Base-by-base conservation (phyloP, 768 basidiomycete species). In the Trametes cingulata region DNA sequence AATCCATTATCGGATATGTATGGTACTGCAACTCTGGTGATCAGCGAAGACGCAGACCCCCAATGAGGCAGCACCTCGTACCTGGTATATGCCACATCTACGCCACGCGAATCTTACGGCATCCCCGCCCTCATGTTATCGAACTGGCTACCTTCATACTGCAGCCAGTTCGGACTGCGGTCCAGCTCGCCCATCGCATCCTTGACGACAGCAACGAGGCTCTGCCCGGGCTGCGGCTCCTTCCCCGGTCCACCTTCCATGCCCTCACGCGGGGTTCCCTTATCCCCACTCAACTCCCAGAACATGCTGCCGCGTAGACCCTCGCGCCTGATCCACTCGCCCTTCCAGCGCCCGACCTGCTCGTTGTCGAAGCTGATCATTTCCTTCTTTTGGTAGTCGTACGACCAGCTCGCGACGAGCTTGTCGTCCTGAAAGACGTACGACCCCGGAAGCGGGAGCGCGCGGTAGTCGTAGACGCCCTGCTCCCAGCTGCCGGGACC, bases 401-500 rank as follows among this genome's bases (percentile, higher is more conserved):
- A 95, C 19, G 86, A 79, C 87, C 91, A 98, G 66, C 92, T 91
- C 42, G 95, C 93, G 19, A 87, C 72, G 15, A 78, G 75, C 24
- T 81, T 75, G 40, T 86, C 78, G 73, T 98, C 93, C 43, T 82
- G 82, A 65, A 83, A 75, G 1, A 87, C 71, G 36, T 86, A 75
- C 0, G 91, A 81, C 6, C 86, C 88, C 1, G 90, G 85, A 1
- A 90, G 80, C 0, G 96, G 96, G 6, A 98, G 81, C 0, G 82
- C 86, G 58, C 95, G 91, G 71, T 98, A 98, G 74, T 99, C 96
- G 72, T 94, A 95, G n/a, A 86, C 82, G 14, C 91, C 91, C 47
- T 82, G 75, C 71, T 98, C 96, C 96, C 96, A 98, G 43, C 83
- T 89, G 35, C 96, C 96, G 49, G 78, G 83, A 4, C 96, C 97